Percentiles rank a stretch among this genome's conserved stretches.
These are phyloP conservation scores for Raffaelea arxii DNA, from an alignment of 2,329 filamentous ascomycete species.

Conservation along the genomic window DNA sequence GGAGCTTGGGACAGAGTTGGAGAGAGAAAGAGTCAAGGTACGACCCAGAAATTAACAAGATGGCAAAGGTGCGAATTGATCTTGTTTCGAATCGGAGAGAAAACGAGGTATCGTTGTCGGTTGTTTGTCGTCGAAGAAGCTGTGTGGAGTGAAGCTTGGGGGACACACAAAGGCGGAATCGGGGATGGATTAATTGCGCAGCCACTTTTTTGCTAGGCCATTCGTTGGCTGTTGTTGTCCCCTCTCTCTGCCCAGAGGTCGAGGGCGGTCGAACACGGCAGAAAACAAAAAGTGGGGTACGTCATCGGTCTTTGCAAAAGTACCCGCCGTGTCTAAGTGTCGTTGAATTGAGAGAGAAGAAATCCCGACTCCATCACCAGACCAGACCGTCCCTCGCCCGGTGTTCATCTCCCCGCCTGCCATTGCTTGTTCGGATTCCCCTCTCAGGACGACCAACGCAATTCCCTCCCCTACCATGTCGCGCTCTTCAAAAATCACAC, in stretches of 20 bases:
- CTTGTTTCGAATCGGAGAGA: too few species aligned
- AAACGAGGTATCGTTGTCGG: not conserved
- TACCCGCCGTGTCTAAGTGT: too few species aligned
- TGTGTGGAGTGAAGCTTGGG: not conserved
- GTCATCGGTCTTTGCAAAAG: too few species aligned
- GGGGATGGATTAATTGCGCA: constrained; percentile 12
- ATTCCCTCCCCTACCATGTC: constrained; percentile 57
- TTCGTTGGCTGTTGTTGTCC: constrained; percentile 2
- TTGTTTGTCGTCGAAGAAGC: not conserved
- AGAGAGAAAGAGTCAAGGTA: too few species aligned
- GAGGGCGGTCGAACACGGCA: not conserved
- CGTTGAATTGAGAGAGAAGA: too few species aligned
- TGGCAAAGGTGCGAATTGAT: too few species aligned
- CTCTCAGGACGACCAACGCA: too few species aligned
- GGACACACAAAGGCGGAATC: not conserved
- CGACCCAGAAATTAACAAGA: too few species aligned
- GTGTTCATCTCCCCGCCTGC: not conserved
- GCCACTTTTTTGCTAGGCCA: not conserved
- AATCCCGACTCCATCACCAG: not conserved
- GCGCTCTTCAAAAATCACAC: constrained; percentile 75
- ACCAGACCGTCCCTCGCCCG: not conserved
- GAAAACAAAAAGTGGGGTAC: too few species aligned
- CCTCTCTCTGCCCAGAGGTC: not conserved
- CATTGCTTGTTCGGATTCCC: not conserved
- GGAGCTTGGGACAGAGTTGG: too few species aligned